Evolutionary conservation across 805 yeast genomes (phyloP).

Genomic region (Wickerhamiella kazuoi): DNA sequence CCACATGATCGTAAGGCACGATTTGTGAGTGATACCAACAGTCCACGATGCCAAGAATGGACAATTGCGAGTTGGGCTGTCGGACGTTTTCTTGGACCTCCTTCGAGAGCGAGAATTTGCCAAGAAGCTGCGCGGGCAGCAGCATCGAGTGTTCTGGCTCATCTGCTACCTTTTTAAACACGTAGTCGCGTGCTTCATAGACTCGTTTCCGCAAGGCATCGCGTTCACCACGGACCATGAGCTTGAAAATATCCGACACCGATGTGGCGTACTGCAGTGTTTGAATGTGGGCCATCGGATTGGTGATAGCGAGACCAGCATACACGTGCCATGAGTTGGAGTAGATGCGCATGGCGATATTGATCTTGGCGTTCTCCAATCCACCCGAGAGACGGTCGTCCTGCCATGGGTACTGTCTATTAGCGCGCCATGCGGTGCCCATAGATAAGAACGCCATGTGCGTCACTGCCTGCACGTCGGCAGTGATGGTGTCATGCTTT

Average conservation of each 20-base stretch:
- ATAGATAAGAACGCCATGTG: constrained; percentile 93
- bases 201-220: constrained; percentile 44
- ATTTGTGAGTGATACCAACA: constrained; percentile 77
- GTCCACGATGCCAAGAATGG: constrained; percentile 80
- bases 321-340: constrained; percentile 96
- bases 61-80: constrained; percentile 70
- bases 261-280: constrained; percentile 77
- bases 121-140: constrained; percentile 62
- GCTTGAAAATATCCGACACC: constrained; percentile 60
- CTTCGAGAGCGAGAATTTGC: constrained; percentile 60
- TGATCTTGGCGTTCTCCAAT: constrained; percentile 86
- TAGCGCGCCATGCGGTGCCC: constrained; percentile 90
- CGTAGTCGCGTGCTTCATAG: constrained; percentile 47
- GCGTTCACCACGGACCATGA: constrained; percentile 56
- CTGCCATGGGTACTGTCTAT: constrained; percentile 77
- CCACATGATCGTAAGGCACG: constrained; percentile 90
- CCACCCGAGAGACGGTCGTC: constrained; percentile 81
- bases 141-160: constrained; percentile 38
- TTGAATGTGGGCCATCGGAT: constrained; percentile 86
- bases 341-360: constrained; percentile 76
- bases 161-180: constrained; percentile 45
- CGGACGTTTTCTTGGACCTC: constrained; percentile 32
- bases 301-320: constrained; percentile 91
- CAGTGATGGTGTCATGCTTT: constrained; percentile 88
- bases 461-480: constrained; percentile 96